Base-by-base conservation (phyloP, 305 asterid species). In the Solanum hybrid region DNA sequence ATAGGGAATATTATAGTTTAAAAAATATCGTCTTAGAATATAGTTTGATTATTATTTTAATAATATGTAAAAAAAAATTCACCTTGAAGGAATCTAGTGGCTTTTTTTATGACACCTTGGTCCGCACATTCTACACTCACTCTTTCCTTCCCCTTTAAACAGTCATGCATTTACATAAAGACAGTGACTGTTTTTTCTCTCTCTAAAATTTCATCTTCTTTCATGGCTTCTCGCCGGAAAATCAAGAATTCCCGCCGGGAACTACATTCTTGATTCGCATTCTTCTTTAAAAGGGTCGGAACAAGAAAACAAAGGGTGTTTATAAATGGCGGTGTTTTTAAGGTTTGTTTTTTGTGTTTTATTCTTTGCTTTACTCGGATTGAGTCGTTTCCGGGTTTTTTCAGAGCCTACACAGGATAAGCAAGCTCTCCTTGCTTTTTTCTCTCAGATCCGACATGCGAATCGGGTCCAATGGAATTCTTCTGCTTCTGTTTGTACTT, bases 351-450 rank as follows among this genome's bases (percentile, higher is more conserved):
- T 89, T 80, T 75, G n/a, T 86, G 79, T 64, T 86, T 29, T 89
- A 14, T 89, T 81, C 29, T 35, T 87, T n/a, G 28, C 74, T 71
- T 67, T 88, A 75, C 4, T 82, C 3, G 74, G 90, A 3, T 88
- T 91, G 86, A 75, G 85, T 79, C 78, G 51, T 11, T 69, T 11
- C 16, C 42, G 87, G 34, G 95, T 91, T 22, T 29, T 80, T 79
- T 89, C 99, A 3, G 99, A 97, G 89, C 98, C 97, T 18, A 93
- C 95, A 46, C 92, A 89, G 89, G 99, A 97, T 88, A 96, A 93
- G 93, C 98, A 96, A 90, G 97, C 97, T 5, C 96, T 97, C 34
- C 97, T 97, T 22, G 92, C 92, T 20, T 97, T 97, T 86, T 91
- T 94, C 28, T 92, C 97, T 4, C 91, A 89, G 22, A 90, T 94